Percentiles rank a stretch among this genome's conserved stretches.
These are phyloP conservation scores for Arabis alpina DNA, from an alignment of 345 rosid genomes.

Conservation along the genomic window DNA sequence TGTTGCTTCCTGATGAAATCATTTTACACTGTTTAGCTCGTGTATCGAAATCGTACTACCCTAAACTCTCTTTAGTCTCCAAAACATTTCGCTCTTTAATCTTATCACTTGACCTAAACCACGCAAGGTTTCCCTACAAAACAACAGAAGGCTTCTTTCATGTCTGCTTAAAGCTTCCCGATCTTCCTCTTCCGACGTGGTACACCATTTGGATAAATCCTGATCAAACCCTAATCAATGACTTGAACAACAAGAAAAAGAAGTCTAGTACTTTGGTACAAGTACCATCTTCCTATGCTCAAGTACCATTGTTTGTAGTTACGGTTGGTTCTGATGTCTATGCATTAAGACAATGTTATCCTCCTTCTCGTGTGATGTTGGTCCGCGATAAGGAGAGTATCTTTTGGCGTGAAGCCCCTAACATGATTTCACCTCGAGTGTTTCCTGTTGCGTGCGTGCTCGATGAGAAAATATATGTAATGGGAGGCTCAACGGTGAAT, in stretches of 20 bases:
- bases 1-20: slow-evolving; percentile 54
- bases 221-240: slow-evolving; percentile 33
- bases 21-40: slow-evolving; percentile 61
- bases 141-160: slow-evolving; percentile 47
- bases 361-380: slow-evolving; percentile 48
- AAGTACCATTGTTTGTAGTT: slow-evolving; percentile 26
- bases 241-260: background rate
- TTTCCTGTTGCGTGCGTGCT: slow-evolving; percentile 54
- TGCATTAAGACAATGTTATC: slow-evolving; percentile 54
- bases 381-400: slow-evolving; percentile 60
- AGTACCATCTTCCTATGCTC: slow-evolving; percentile 1
- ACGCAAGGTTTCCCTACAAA: slow-evolving; percentile 56
- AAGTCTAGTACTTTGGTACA: background rate
- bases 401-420: slow-evolving; percentile 55
- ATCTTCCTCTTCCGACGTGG: background rate
- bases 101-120: slow-evolving; percentile 51
- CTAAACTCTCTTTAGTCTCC: slow-evolving; percentile 63
- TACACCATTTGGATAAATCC: slow-evolving; percentile 31
- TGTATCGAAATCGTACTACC: slow-evolving; percentile 57
- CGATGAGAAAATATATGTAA: slow-evolving; percentile 56
- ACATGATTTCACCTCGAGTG: slow-evolving; percentile 60
- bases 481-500: slow-evolving; percentile 17
- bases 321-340: slow-evolving; percentile 51
- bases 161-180: slow-evolving; percentile 47
- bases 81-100: slow-evolving; percentile 54